Evolutionary conservation across 1,284 basidiomycete genomes (phyloP), one percentile per base, ranked within the genome.

Genomic region (Heterobasidion parviporum): DNA sequence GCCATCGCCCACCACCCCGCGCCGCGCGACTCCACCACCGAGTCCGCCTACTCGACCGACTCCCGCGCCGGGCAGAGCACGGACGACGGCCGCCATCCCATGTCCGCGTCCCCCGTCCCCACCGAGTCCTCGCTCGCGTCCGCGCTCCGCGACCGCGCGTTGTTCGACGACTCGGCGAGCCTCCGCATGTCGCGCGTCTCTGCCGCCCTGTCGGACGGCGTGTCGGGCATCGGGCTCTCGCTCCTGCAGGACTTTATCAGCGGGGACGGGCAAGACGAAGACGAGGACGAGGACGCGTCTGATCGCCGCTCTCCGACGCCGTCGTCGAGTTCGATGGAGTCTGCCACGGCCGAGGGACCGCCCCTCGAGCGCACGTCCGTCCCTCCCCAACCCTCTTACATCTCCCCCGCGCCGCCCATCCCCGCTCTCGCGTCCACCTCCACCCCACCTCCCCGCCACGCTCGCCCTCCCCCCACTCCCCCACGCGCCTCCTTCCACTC

Each of bases 201-300:
- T 41, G 53, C 65, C 6, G 69, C 63, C 2, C 57, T 72, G 49
- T 78, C 75, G 3, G 85, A 87, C 58, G 85, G 80, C 3, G 81
- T 80, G 54, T 71, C 78, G 2, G 85, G 82, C 0, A 89, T 89
- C 52, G 87, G 87, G 0, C 69, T 89, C 9, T 81, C 81, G 0
- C 69, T 89, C 50, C 69, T 89, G 53, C 80, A 83, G 59, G 76
- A 77, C 35, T 68, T 87, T 44, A 55, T 64, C 1, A 57, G 56
- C 34, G 66, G 64, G 3, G 65, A 62, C 1, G 66, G 61, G 6
- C 73, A 65, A 1, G 72, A 73, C 6, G 73, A 68, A 16, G 59
- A 50, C n/a, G 57, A 47, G 45, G 54, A 50, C 4, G 20, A 43
- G 36, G 20, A 36, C 14, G 54, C 54, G 10, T 56, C 60, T 0